These are phyloP conservation scores for Pleurotus eryngii DNA, from an alignment of 768 basidiomycete genomes.

Conservation along the genomic window DNA sequence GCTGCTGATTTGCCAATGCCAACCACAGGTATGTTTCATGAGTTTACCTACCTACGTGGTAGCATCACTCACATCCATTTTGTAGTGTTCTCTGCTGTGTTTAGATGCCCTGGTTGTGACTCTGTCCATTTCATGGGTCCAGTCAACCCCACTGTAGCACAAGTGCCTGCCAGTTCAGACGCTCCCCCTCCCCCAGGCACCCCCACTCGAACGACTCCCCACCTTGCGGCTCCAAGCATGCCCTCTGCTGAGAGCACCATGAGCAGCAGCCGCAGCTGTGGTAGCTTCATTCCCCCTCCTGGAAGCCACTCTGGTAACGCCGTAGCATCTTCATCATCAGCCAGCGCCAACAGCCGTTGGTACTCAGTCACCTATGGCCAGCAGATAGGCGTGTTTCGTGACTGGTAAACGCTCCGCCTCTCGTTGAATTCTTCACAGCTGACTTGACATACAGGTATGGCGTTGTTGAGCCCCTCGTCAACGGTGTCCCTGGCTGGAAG, in stretches of 20 bases:
- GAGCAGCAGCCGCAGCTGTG: not conserved
- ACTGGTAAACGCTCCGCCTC: not conserved
- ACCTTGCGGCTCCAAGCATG: not conserved
- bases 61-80: too few species aligned
- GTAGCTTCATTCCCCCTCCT: not conserved
- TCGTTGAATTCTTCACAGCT: not conserved
- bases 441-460: not conserved
- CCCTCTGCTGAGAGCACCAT: not conserved
- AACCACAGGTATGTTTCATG: too few species aligned
- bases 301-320: not conserved
- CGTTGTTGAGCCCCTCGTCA: not conserved
- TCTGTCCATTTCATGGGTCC: too few species aligned
- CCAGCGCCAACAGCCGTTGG: not conserved
- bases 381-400: not conserved
- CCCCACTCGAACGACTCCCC: too few species aligned
- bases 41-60: too few species aligned
- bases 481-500: not conserved
- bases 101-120: too few species aligned
- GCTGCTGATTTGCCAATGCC: too few species aligned
- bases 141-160: too few species aligned
- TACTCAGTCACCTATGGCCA: not conserved
- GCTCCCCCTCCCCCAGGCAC: too few species aligned
- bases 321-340: not conserved
- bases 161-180: too few species aligned
- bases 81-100: too few species aligned